Evolutionary conservation across 208 protist genomes (phyloP), one percentile per base, ranked within the genome.

Genomic region (Leishmania guyanensis): DNA sequence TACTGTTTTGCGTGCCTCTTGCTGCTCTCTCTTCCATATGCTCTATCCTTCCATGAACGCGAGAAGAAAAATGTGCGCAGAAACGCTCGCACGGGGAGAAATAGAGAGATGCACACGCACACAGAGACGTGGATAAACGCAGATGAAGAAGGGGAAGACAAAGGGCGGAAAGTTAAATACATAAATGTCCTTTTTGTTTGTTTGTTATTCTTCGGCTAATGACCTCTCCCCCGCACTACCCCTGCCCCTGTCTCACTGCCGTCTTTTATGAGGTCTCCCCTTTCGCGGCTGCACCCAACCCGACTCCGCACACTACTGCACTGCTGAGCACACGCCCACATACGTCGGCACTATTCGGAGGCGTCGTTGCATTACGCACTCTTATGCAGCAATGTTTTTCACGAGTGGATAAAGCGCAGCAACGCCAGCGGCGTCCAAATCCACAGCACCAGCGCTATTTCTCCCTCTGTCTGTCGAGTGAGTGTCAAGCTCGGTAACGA

Each of bases 101-200:
- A 43, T 33, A 39, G 9, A 71, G 29, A 51, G 0, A 51, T 9
- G 20, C 46, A 29, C 46, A 75, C 50, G 17, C 48, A n/a, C 46
- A 54, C 20, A 54, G 5, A n/a, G 50, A 62, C 71, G 48, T 29
- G 22, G 29, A 62, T 58, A 76, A 26, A 54, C 46, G 33, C 46
- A 36, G 20, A 73, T 50, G 22, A 43, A 53, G 8, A 76, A 9
- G 26, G 43, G 51, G 48, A 22, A 51, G 4, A 51, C 50, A 62
- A 66, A 51, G 51, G 46, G 53, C 51, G 22, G 74, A 77, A 39
- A 50, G 36, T 17, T 77, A 77, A 60, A 77, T 77, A 77, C 74
- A 77, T 77, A 39, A 66, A 65, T 29, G 39, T 0, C 36, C 33
- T 33, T 16, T 65, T 66, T 51, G 36, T 48, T 48, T 2, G 29